Base-by-base conservation (phyloP, 2,329 filamentous ascomycete genomes). In the Drechslerella dactyloides region DNA sequence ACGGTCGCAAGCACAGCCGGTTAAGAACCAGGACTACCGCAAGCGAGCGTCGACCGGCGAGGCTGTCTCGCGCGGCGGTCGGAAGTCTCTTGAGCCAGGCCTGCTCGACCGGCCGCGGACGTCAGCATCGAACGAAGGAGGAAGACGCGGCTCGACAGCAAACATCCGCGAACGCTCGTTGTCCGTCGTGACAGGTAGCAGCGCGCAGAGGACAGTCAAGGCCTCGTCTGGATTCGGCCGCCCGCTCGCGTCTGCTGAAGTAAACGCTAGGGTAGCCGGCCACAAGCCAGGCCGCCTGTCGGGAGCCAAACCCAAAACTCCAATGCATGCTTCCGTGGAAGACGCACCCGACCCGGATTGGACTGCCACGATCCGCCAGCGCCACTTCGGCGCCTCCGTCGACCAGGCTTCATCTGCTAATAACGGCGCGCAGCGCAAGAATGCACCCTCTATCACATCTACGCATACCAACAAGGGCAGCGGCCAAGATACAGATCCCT, bases 191-290 rank as follows among this genome's bases (percentile, higher is more conserved):
- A 15, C 37, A 1, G 42, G 17, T 1, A 44, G 48, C 19, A 54
- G 52, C 2, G 30, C 46, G 24, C 54, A 68, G 40, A 19, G 50
- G 17, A 68, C 63, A 5, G 50, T 68, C 21, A 68, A 58, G 24
- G 42, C 58, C 5, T 48, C 33, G 30, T 51, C 58, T 19, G 53
- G 57, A 15, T 69, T 69, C 53, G 65, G 65, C 2, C 65, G 65
- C 40, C 65, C 48, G n/a, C 57, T 69, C 27, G 65, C 52, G 17
- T 62, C 65, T 19, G 55, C 57, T 15, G 65, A 69, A 13, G 65
- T 69, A 50, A 69, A 69, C 35, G 57, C 65, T 54, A 69, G 65
- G 40, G 65, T 69, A 17, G 65, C 65, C 24, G 65, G 65, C n/a
- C 58, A 62, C 35, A 61, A 40, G 42, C 50, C 30, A 3, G 65